Conservation (phyloP, 306 rosid genomes). For the Cicer bijugum region DNA sequence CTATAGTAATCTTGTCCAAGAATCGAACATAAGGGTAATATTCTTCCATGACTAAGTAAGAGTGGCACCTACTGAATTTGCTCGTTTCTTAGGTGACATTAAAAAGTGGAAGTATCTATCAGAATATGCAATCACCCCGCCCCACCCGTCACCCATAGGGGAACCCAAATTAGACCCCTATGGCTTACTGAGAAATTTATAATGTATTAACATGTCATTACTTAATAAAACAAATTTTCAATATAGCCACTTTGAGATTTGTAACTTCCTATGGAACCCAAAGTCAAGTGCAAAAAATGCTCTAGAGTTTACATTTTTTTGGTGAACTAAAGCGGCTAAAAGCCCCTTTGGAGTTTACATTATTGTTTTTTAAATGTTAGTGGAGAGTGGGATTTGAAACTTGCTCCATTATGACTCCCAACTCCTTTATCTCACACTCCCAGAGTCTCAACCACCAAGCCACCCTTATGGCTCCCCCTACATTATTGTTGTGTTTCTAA, state of each 20-base stretch:
- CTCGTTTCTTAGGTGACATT: too few relatives aligned
- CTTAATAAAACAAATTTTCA: conserved; percentile 1
- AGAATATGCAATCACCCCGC: too few relatives aligned
- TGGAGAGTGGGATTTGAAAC: too few relatives aligned
- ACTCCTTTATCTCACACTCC: too few relatives aligned
- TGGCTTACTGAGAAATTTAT: neutral
- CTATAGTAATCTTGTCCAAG: neutral
- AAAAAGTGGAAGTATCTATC: too few relatives aligned
- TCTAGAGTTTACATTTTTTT: neutral
- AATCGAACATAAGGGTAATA: neutral
- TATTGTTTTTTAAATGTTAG: neutral
- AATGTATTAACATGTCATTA: neutral
- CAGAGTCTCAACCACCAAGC: too few relatives aligned
- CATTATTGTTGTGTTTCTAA: neutral
- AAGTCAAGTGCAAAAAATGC: neutral
- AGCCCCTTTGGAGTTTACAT: neutral
- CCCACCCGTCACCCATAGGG: too few relatives aligned
- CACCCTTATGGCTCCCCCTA: neutral
- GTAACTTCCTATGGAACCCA: conserved; percentile 29
- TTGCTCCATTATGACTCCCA: too few relatives aligned
- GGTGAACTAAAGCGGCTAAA: neutral
- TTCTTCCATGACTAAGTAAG: neutral
- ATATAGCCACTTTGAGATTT: conserved; percentile 11
- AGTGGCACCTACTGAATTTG: neutral
- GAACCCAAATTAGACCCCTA: neutral